phyloP scores from a whole-genome alignment of 495 filamentous ascomycete genomes.

The Penicillium cosmopolitanum region DNA sequence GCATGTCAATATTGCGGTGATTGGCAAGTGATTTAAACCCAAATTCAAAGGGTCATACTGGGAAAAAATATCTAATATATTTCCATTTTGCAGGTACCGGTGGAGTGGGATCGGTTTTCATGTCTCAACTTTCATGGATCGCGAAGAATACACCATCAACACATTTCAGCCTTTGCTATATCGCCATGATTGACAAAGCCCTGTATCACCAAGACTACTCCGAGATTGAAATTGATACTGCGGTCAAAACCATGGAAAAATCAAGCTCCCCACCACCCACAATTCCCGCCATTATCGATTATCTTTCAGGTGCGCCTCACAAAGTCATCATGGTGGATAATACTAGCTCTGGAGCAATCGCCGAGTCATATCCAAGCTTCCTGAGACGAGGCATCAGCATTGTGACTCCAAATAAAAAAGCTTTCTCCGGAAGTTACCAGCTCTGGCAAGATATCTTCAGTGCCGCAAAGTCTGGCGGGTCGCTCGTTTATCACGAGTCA shows the following conservation, averaged over 20 bases:
- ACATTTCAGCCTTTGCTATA: slow-evolving; percentile 9
- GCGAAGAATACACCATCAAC: slow-evolving; percentile 1
- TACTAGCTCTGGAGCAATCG: slow-evolving; percentile 3
- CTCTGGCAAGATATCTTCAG: slow-evolving; percentile 11
- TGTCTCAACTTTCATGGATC: slow-evolving; percentile 8
- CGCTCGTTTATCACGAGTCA: slow-evolving; percentile 9
- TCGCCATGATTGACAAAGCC: slow-evolving; percentile 13
- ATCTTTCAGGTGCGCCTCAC: slow-evolving; percentile 4
- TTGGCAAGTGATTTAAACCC: background rate
- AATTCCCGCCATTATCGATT: slow-evolving; percentile 5
- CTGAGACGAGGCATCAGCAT: slow-evolving; percentile 6
- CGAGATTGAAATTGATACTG: slow-evolving; percentile 10
- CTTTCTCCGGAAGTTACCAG: slow-evolving; percentile 10
- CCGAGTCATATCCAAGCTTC: slow-evolving; percentile 6
- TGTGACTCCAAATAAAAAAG: slow-evolving; percentile 9
- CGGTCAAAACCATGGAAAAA: background rate
- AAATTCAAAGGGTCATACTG: no score
- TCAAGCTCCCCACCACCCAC: background rate
- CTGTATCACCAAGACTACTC: slow-evolving; percentile 13
- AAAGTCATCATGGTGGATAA: slow-evolving; percentile 11
- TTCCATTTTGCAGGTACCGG: slow-evolving; percentile 3
- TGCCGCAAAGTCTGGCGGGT: slow-evolving; percentile 3
- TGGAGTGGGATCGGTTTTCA: slow-evolving; percentile 5
- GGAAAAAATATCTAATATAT: no score
- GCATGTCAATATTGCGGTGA: slow-evolving; percentile 1